These are phyloP conservation scores for Boletus subcaerulescens DNA, from an alignment of 768 basidiomycete genomes.

Conservation along the genomic window DNA sequence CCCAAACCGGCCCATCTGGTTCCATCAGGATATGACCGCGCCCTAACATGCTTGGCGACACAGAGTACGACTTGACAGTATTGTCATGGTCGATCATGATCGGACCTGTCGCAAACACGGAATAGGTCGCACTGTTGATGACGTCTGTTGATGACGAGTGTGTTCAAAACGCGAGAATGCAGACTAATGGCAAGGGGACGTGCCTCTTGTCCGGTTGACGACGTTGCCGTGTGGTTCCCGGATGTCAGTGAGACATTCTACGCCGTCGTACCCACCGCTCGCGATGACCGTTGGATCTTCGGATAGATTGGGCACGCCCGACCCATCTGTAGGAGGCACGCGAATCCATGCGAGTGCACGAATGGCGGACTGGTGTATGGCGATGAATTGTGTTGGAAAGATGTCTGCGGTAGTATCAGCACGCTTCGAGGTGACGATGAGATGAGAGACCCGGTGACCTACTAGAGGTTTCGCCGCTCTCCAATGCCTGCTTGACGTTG, in stretches of 20 bases:
- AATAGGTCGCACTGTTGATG: conserved; percentile 64
- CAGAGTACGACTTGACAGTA: conserved; percentile 69
- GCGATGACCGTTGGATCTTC: conserved; percentile 71
- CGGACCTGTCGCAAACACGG: conserved; percentile 63
- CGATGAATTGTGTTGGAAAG: conserved; percentile 70
- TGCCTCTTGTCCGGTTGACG: conserved; percentile 78
- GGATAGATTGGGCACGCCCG: conserved; percentile 44
- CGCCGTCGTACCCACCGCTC: conserved; percentile 80
- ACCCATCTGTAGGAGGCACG: conserved; percentile 51
- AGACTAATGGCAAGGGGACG: not conserved
- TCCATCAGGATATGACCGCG: conserved; percentile 70
- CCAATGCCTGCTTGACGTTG: conserved; percentile 46
- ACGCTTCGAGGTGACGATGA: not conserved
- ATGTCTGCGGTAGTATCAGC: conserved; percentile 28
- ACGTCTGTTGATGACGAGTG: conserved; percentile 48
- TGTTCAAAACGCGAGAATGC: not conserved
- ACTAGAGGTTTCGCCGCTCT: conserved; percentile 33
- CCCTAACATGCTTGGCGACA: conserved; percentile 71
- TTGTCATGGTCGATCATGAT: conserved; percentile 85
- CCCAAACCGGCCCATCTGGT: conserved; percentile 82
- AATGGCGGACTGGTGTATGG: conserved; percentile 76
- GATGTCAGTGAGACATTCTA: conserved; percentile 73
- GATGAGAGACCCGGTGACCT: not conserved
- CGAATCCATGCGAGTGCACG: conserved; percentile 74
- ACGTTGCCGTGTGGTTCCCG: conserved; percentile 64